Evolutionary conservation across 2,329 filamentous ascomycete genomes (phyloP).

Genomic region (Alternaria arborescens): DNA sequence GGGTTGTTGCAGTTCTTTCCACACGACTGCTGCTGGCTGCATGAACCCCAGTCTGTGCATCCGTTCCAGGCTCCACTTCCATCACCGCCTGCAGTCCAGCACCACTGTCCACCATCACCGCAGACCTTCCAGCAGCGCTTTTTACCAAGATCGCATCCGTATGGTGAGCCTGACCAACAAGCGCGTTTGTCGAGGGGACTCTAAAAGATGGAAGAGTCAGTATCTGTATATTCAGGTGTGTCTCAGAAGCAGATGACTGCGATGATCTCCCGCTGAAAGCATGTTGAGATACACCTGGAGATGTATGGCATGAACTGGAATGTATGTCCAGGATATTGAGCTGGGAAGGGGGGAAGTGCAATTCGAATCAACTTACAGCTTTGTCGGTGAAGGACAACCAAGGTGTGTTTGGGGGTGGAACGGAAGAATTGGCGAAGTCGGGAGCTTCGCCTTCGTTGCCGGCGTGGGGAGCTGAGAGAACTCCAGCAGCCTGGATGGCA

Average conservation of each 20-base stretch:
- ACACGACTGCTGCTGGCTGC: not conserved
- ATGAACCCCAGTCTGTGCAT: not conserved
- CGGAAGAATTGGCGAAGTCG: not conserved
- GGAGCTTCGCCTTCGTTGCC: not conserved
- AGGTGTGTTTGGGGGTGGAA: conserved; percentile 2
- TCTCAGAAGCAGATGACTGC: not conserved
- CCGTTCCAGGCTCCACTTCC: not conserved
- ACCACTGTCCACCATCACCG: conserved; percentile 3
- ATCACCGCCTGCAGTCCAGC: conserved; percentile 1
- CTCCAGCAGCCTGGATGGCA: not conserved
- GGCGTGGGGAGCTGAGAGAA: conserved; percentile 1
- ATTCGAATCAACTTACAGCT: not conserved
- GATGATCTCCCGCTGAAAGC: not conserved
- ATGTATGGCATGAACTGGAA: not conserved
- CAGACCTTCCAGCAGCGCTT: conserved; percentile 8
- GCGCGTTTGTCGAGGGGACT: not conserved
- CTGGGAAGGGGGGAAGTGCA: no score
- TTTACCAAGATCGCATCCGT: not conserved
- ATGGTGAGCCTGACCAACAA: not conserved
- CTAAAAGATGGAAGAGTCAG: not conserved
- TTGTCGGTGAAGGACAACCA: conserved; percentile 3
- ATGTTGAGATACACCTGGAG: not conserved
- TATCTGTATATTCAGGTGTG: not conserved
- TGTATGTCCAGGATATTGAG: not conserved
- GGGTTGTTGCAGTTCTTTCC: conserved; percentile 1